These are phyloP conservation scores for Suillus paluster DNA, from an alignment of 768 basidiomycete species.

Conservation along the genomic window DNA sequence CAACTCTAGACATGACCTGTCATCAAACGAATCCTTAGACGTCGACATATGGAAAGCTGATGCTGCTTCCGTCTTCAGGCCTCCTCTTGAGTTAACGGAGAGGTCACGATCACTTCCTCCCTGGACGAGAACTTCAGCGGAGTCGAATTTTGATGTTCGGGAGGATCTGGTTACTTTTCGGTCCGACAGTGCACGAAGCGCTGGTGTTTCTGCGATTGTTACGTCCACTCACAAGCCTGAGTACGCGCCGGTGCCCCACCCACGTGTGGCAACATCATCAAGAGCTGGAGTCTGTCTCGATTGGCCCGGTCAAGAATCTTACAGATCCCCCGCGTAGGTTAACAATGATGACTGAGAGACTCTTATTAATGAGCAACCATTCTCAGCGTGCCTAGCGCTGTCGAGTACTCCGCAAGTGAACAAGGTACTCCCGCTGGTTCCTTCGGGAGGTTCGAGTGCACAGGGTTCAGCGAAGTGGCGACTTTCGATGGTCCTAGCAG, in stretches of 20 bases:
- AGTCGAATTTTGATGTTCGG: background rate
- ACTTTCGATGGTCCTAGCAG: background rate
- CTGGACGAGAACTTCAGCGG: background rate
- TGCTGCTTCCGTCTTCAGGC: background rate
- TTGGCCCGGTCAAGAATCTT: background rate
- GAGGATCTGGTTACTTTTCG: background rate
- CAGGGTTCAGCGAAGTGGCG: background rate
- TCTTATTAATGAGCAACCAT: background rate
- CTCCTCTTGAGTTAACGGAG: background rate
- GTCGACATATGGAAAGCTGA: background rate
- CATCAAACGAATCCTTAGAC: background rate
- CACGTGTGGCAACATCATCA: background rate
- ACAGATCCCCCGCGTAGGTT: background rate
- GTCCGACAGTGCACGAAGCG: background rate
- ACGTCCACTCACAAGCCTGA: background rate
- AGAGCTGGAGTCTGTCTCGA: background rate
- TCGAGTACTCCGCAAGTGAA: background rate
- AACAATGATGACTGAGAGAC: background rate
- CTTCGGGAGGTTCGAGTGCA: background rate
- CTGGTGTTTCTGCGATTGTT: background rate
- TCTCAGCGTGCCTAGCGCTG: background rate
- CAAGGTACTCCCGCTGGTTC: background rate
- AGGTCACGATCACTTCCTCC: conserved; percentile 1
- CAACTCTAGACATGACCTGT: background rate
- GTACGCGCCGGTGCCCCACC: background rate